Base-by-base conservation (phyloP, 352 stramenopile species). In the Globisporangium apiculatum region DNA sequence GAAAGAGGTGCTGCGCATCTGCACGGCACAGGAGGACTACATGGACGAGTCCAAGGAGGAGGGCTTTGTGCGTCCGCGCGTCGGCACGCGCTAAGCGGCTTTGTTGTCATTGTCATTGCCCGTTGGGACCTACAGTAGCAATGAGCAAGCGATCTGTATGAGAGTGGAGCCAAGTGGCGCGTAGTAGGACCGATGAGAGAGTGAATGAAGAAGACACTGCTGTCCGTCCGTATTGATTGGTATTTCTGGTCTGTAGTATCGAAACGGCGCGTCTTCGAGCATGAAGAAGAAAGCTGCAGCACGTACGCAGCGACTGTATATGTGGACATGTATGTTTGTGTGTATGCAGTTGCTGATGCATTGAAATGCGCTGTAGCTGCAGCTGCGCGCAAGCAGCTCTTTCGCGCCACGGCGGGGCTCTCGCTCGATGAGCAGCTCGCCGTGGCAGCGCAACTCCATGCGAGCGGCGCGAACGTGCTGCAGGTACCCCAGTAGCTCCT, bases 31-130 rank as follows among this genome's bases (percentile, higher is more conserved):
- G 67, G 87, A 96, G 65, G 87, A 96, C 66, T 91, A 93, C 67
- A 91, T 94, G 79, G 83, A 92, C 59, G 86, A 96, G 61, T 87
- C 83, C 45, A 94, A 95, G 71, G 80, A 93, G 46, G 83, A 94
- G 61, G 78, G 83, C 14, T 88, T 94, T 67, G 48, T 79, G 40
- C 78, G 81, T 51, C 65, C 79, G 37, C 83, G 83, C 51, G 77
- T 75, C 37, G 70, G 75, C 47, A 87, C 77, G 50, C 75, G 82
- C 56, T 91, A 88, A 61, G 24, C 2, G 24, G 24, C 24, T 31
- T 31, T 31, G 24, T 3, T 31, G 24, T 31, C 24, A 31, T 31
- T 3, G 24, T 31, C 24, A 31, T 31, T 31, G 24, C 24, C 2
- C 24, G 3, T 31, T 31, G 24, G 24, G 24, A 31, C 24, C 24